Conservation (phyloP, 2,329 filamentous ascomycete species). For the Botrytis deweyae region DNA sequence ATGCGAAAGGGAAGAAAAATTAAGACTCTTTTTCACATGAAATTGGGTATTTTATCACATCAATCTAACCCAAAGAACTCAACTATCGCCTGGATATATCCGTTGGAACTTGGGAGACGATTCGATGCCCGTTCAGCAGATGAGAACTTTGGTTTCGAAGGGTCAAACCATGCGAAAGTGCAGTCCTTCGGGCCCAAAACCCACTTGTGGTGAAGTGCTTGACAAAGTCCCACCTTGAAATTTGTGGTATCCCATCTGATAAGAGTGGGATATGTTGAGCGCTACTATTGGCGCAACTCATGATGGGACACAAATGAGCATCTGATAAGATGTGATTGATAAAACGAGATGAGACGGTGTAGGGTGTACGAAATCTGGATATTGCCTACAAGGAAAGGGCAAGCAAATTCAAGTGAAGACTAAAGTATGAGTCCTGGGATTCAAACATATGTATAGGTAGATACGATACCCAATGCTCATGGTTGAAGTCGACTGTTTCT, state of each 20-base stretch:
- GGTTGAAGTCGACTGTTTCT: neutral
- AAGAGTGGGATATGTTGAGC: neutral
- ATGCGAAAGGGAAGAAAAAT: neutral
- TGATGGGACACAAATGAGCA: neutral
- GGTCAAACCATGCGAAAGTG: neutral
- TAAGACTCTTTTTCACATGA: neutral
- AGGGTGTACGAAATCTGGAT: neutral
- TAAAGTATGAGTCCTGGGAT: neutral
- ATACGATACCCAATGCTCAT: neutral
- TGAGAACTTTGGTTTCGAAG: neutral
- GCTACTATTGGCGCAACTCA: neutral
- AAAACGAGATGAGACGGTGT: neutral
- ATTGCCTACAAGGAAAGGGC: neutral
- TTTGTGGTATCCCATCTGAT: neutral
- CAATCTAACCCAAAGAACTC: neutral
- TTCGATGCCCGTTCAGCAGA: neutral
- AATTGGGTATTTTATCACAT: too few relatives aligned
- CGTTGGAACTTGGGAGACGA: neutral
- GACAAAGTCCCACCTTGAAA: neutral
- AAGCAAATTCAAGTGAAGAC: too few relatives aligned
- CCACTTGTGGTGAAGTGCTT: neutral
- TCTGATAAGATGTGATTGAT: neutral
- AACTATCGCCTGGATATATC: neutral
- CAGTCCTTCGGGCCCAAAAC: neutral
- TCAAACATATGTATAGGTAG: neutral